Base-by-base conservation (phyloP, 176 grass and related monocot species). In the Oryza officinalis region DNA sequence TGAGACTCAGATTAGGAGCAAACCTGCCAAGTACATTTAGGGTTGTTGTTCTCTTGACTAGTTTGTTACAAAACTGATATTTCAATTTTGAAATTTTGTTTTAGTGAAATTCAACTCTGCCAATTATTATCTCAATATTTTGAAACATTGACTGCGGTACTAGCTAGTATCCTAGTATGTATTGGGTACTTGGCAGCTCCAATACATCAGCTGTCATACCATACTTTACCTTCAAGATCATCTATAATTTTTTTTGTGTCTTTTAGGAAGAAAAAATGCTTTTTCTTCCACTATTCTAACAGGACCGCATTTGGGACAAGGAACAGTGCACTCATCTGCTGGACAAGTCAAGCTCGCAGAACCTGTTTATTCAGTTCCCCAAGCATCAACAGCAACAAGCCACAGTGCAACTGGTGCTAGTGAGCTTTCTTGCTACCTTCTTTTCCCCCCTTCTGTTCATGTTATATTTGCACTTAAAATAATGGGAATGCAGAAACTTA, bases 371-470 rank as follows among this genome's bases (percentile, higher is more conserved):
- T 83, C 61, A 65, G 46, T 76, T 22, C 30, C 43, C 11, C 38
- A n/a, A 78, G n/a, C 73, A 25, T 73, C 63, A 78, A 40, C 14
- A 22, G 28, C 46, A 81, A 69, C 54, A 15, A 59, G 23, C 71
- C 31, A 81, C 6, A 59, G 79, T 17, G 63, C 60, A 35, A 82
- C 69, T 65, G 44, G 40, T 67, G 30, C 40, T 67, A 65, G 87
- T 92, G 71, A 84, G 65, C 83, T 74, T 69, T 86, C 35, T 37
- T 44, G 25, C 38, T 78, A 69, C 63, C 52, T 86, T 88, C 70
- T 27, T 78, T 78, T 44, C 38, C 31, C 18, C 9, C 1, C 66
- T 76, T 81, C 33, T 25, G 23, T 81, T 50, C 71, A 41, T 76
- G 45, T 13, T 74, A 71, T 72, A 63, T 14, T 65, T 78, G n/a